These are phyloP conservation scores for Geotrichum reessii DNA, from an alignment of 1,139 yeast genomes.

Conservation along the genomic window DNA sequence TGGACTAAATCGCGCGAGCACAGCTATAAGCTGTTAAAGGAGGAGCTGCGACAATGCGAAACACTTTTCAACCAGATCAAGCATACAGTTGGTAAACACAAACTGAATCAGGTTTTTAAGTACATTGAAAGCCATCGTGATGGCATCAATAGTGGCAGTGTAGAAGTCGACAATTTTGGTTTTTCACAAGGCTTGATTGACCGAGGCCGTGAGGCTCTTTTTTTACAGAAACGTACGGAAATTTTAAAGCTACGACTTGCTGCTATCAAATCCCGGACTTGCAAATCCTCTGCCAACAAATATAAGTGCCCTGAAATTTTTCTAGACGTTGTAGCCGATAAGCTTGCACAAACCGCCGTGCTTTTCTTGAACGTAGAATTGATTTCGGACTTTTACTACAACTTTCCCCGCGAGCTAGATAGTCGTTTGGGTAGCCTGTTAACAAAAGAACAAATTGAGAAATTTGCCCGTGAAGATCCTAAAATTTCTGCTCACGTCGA, in stretches of 20 bases:
- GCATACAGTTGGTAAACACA: constrained; percentile 72
- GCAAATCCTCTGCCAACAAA: constrained; percentile 72
- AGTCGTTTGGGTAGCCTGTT: constrained; percentile 58
- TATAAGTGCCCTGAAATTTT: constrained; percentile 92
- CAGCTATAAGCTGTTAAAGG: constrained; percentile 63
- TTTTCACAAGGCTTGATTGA: constrained; percentile 66
- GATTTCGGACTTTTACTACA: constrained; percentile 88
- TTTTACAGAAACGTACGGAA: constrained; percentile 68
- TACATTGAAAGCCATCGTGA: constrained; percentile 50
- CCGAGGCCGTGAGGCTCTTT: constrained; percentile 76
- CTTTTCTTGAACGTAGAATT: constrained; percentile 87
- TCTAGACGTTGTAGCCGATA: constrained; percentile 85
- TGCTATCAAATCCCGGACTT: constrained; percentile 67
- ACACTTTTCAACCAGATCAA: constrained; percentile 55
- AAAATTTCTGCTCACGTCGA: constrained; percentile 84
- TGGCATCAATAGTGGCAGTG: constrained; percentile 18
- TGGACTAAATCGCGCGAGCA: constrained; percentile 82
- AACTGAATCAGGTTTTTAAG: constrained; percentile 73
- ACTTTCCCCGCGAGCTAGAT: constrained; percentile 91
- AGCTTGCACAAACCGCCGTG: constrained; percentile 86
- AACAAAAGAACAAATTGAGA: constrained; percentile 70
- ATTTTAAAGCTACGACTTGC: constrained; percentile 68
- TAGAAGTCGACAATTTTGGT: constrained; percentile 59
- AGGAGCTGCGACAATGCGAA: constrained; percentile 80
- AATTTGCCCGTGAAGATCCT: constrained; percentile 92